Conservation (phyloP, 176 grass and related monocot species). For the Ensete ventricosum region DNA sequence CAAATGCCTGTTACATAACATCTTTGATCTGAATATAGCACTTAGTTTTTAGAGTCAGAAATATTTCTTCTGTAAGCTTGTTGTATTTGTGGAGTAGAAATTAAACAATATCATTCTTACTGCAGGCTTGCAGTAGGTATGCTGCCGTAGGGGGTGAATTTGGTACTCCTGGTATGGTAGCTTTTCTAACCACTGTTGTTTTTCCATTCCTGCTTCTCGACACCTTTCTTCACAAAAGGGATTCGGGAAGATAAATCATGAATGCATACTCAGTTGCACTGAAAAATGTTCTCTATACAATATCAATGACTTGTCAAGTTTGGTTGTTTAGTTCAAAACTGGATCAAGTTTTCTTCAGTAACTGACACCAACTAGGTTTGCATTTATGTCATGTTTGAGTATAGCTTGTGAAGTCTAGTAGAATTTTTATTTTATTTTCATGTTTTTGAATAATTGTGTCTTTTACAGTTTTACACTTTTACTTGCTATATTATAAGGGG, state of each 20-base stretch:
- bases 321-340: too few species aligned
- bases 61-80: background rate
- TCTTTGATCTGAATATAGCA: background rate
- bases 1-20: background rate
- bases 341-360: too few species aligned
- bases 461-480: too few species aligned
- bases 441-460: too few species aligned
- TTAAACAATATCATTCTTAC: conserved; percentile 4
- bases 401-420: too few species aligned
- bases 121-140: conserved; percentile 78
- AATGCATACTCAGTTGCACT: too few species aligned
- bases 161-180: conserved; percentile 53
- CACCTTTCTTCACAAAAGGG: background rate
- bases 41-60: background rate
- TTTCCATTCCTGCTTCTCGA: background rate
- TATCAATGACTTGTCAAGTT: too few species aligned
- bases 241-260: background rate
- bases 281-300: too few species aligned
- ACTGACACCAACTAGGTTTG: too few species aligned
- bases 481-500: too few species aligned
- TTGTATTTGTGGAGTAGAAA: background rate
- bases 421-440: too few species aligned
- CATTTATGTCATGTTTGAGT: too few species aligned
- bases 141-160: conserved; percentile 45
- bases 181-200: background rate